phyloP scores from a whole-genome alignment of 805 yeast species.

The Starmerella apis region DNA sequence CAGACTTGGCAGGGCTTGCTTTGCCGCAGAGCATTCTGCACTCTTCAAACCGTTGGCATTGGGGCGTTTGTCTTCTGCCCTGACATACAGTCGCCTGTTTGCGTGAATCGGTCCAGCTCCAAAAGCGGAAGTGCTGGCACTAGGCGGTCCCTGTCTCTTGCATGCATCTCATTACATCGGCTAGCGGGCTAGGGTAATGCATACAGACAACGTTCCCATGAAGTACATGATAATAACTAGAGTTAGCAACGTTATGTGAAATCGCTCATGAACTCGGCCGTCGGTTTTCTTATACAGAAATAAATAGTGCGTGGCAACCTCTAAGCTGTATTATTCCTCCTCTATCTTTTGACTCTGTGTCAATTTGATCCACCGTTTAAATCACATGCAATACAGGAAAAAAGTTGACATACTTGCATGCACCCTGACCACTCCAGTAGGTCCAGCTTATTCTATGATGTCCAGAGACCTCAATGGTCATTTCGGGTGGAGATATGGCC shows the following conservation, averaged over 20 bases:
- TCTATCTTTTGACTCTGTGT: background rate
- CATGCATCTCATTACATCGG: constrained; percentile 6
- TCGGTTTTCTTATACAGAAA: too few relatives aligned
- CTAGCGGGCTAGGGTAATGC: background rate
- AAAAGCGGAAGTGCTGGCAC: background rate
- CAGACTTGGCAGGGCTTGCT: too few relatives aligned
- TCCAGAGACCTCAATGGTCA: too few relatives aligned
- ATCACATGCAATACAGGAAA: background rate
- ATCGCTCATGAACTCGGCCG: constrained; percentile 1
- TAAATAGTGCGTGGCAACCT: too few relatives aligned
- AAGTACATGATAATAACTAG: background rate
- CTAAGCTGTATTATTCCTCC: too few relatives aligned
- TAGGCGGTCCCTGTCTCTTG: background rate
- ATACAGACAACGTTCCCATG: background rate
- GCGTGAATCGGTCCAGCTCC: constrained; percentile 1
- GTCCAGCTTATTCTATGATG: too few relatives aligned
- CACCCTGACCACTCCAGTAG: background rate
- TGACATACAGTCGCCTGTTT: background rate
- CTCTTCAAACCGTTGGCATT: background rate
- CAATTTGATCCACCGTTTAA: background rate
- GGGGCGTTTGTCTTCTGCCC: background rate
- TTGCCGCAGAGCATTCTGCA: too few relatives aligned
- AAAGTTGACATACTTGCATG: background rate
- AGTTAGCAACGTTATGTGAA: background rate
- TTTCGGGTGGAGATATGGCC: too few relatives aligned